A percentile compares a stretch with the other conserved stretches of the same genome.
Conservation (phyloP, 2,329 filamentous ascomycete genomes). For the Chaetomium olivaceum region DNA sequence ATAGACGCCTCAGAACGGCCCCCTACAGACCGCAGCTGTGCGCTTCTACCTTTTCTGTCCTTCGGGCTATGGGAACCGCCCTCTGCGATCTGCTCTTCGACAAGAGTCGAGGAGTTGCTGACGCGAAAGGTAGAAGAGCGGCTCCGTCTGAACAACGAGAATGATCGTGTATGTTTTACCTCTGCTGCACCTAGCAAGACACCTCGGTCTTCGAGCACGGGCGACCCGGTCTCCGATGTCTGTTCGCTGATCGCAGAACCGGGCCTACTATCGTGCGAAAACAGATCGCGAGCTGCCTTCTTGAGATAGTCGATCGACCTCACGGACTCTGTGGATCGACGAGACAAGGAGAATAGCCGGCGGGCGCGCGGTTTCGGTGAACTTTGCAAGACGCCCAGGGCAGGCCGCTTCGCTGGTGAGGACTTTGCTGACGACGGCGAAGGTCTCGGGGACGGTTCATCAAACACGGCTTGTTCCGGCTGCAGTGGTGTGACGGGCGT, state of each 20-base stretch:
- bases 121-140: conserved; percentile 16
- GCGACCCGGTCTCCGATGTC: not conserved
- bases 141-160: conserved; percentile 23
- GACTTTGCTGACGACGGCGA: conserved; percentile 8
- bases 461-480: conserved; percentile 9
- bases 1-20: not conserved
- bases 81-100: conserved; percentile 17
- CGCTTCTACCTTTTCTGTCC: not conserved
- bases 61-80: not conserved
- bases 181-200: conserved; percentile 15
- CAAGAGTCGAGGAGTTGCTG: conserved; percentile 26
- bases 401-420: conserved; percentile 3
- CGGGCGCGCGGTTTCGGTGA: conserved; percentile 22
- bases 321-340: conserved; percentile 23
- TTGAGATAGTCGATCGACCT: conserved; percentile 24
- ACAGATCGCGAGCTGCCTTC: conserved; percentile 4
- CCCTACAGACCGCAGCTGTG: not conserved
- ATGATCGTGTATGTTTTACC: conserved; percentile 22
- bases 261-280: conserved; percentile 8
- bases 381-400: not conserved
- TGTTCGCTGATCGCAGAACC: conserved; percentile 14
- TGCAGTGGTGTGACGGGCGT: conserved; percentile 7
- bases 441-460: not conserved
- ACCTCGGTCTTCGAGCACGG: not conserved
- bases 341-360: conserved; percentile 27